Evolutionary conservation across 257 asterid species (phyloP), one percentile per base, ranked within the genome.

Genomic region (Solanum appendiculatum): DNA sequence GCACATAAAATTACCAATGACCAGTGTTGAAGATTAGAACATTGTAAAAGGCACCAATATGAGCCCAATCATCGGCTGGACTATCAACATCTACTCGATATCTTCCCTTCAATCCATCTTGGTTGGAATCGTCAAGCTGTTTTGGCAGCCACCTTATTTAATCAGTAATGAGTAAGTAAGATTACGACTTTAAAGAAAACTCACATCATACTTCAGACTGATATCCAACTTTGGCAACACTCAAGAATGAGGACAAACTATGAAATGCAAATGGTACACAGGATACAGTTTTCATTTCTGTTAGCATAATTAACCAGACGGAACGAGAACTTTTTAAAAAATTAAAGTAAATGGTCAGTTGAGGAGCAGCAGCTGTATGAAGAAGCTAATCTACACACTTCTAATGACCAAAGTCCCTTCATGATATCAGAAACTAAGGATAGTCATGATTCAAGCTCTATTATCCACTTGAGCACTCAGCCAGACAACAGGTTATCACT

Each of bases 1-100:
- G 91, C 90, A 85, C 9, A 77, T 86, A 85, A 86, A 89, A 69
- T 94, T 87, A 96, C 99, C 99, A 97, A 87, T 96, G 99, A 81
- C 99, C 98, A 85, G 99, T 97, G 90, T 96, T 97, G 93, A 96
- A 97, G 87, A 97, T 91, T 78, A 96, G 90, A 82, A 97, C 98
- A 89, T 93, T 89, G 87, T 95, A 96, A 91, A 97, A 95, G 89
- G 89, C 93, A 64, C 94, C 92, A 90, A 96, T 86, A 70, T 87
- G 90, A 51, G 97, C 93, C 99, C 98, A 97, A 84, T 94, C 98
- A 86, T 91, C 89, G 29, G 99, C 96, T 73, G 98, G 99, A 89
- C 87, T 80, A 89, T 97, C 99, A 48, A 95, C 94, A 90, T 97
- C 99, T 18, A 96, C 99, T 85, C 98, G 94, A 89, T 92, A 91